Evolutionary conservation across 1,284 basidiomycete species (phyloP), one percentile per base, ranked within the genome.

Genomic region (Ustilago hordei): DNA sequence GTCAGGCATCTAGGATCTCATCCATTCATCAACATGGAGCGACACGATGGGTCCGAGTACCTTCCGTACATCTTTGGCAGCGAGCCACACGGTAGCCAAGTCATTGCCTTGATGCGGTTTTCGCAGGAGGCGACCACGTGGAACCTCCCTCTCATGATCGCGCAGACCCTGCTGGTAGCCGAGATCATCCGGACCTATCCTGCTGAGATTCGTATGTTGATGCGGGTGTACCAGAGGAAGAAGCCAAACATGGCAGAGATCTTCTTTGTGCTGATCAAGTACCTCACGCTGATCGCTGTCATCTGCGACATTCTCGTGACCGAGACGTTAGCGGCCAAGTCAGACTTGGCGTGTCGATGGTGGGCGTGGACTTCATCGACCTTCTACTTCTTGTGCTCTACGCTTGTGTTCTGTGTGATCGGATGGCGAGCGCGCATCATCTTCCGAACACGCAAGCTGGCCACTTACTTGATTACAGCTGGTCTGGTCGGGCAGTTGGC

Each of bases 171-270:
- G 15, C 57, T 78, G 17, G 64, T 74, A 6, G 58, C 64, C 38
- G 76, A 78, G 19, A 55, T 75, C 50, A 7, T 78, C 4, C 68
- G 76, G 6, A 75, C 72, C 7, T 71, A 63, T 32, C 76, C 76
- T 0, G 72, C 72, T 8, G 76, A 78, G 45, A 15, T 75, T 3
- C 39, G 72, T 1, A 65, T 78, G 72, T 0, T 78, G 0, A 17
- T 34, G n/a, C 61, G 76, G 2, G 36, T 78, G 23, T 13, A 28
- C 6, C 54, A 60, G 32, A 64, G 76, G 5, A 36, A 41, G 15
- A 71, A 75, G 39, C 71, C 69, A 17, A 78, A 78, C 66, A 64
- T 78, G 60, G 76, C 76, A 48, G 76, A 78, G 59, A 65, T 72
- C 28, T 64, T 78, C 9, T 78, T 75, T 63, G n/a, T 78, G 19